Percentiles rank a stretch among this genome's conserved stretches.
Conservation (phyloP, 352 stramenopile species). For the Globisporangium polare region DNA sequence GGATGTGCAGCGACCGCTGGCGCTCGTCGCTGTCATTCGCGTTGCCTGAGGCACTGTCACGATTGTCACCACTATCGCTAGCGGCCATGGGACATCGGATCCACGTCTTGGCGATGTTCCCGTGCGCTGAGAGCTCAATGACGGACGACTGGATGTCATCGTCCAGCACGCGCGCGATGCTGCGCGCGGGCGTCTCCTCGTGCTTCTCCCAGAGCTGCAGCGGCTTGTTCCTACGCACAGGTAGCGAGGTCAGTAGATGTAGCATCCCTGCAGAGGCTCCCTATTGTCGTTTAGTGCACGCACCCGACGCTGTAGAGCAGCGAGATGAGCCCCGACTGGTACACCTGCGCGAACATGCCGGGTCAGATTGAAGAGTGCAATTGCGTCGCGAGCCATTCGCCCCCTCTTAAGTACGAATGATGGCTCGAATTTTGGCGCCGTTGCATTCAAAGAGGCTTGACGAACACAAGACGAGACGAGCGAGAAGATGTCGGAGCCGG, state of each 20-base stretch:
- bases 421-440: neutral
- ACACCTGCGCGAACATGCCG: slow-evolving; percentile 45
- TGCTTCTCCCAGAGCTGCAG: slow-evolving; percentile 63
- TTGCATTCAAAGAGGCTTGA: neutral
- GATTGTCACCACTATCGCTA: neutral
- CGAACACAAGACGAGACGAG: neutral
- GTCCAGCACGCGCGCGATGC: slow-evolving; percentile 46
- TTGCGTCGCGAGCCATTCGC: neutral
- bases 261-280: too few relatives aligned
- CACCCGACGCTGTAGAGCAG: slow-evolving; percentile 63
- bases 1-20: slow-evolving; percentile 38
- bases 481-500: neutral
- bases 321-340: slow-evolving; percentile 52
- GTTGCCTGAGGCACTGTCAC: neutral
- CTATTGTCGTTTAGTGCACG: slow-evolving; percentile 1
- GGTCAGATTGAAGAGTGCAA: neutral
- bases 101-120: slow-evolving; percentile 42
- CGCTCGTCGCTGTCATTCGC: neutral
- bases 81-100: slow-evolving; percentile 33
- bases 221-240: slow-evolving; percentile 30
- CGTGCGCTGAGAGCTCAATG: slow-evolving; percentile 32
- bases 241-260: neutral
- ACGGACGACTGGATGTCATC: slow-evolving; percentile 56
- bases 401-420: neutral
- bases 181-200: slow-evolving; percentile 21